These are phyloP conservation scores for Rusavskia elegans DNA, from an alignment of 495 filamentous ascomycete genomes.

Conservation along the genomic window DNA sequence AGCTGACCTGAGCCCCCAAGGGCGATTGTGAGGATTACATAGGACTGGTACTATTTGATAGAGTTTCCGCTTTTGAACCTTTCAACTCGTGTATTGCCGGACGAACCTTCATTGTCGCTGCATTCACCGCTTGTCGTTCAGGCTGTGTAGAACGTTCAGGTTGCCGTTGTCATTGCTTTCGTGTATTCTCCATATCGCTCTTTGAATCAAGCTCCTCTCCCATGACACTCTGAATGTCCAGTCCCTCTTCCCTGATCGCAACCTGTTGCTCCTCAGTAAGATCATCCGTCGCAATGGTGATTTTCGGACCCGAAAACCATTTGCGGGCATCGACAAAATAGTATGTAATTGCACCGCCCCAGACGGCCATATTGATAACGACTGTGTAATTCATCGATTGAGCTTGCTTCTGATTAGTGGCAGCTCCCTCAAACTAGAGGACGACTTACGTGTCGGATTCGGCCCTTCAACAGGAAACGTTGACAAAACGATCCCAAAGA, in stretches of 20 bases:
- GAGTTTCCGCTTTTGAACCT: too few relatives aligned
- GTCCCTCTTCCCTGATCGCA: constrained; percentile 6
- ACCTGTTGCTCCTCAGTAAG: constrained; percentile 13
- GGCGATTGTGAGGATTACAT: too few relatives aligned
- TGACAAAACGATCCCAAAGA: constrained; percentile 37
- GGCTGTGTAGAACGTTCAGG: too few relatives aligned
- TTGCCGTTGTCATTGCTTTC: too few relatives aligned
- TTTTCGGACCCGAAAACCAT: constrained; percentile 61
- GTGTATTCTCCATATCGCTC: too few relatives aligned
- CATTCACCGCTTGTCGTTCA: too few relatives aligned
- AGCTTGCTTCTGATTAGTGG: constrained; percentile 10
- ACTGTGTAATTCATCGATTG: constrained; percentile 50
- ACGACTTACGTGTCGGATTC: constrained; percentile 29
- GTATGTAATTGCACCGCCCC: constrained; percentile 43
- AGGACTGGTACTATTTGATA: too few relatives aligned
- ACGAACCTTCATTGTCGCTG: too few relatives aligned
- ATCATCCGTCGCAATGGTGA: constrained; percentile 38
- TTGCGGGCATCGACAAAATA: constrained; percentile 48
- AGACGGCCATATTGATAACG: constrained; percentile 47
- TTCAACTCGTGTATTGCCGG: too few relatives aligned
- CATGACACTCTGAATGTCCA: not conserved
- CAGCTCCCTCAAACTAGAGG: not conserved
- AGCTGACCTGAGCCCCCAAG: too few relatives aligned
- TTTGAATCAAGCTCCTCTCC: not conserved
- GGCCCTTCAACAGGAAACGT: constrained; percentile 47